These are phyloP conservation scores for Albophoma yamanashiensis DNA, from an alignment of 2,329 filamentous ascomycete species.

Conservation along the genomic window DNA sequence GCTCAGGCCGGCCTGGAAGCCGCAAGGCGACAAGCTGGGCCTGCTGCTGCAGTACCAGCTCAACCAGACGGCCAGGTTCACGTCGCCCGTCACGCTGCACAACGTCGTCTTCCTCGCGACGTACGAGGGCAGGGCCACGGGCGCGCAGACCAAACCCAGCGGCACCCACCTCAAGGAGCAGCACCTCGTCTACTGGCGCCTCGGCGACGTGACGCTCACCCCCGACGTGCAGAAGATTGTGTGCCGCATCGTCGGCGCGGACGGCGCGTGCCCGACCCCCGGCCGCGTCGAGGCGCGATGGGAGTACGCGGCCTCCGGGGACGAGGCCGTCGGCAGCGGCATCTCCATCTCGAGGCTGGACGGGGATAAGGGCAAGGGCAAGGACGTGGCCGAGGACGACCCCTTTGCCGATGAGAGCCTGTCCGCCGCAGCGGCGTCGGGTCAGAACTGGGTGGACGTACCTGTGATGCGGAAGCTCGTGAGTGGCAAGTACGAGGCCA, in stretches of 20 bases:
- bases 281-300: conserved; percentile 77
- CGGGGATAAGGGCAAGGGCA: conserved; percentile 34
- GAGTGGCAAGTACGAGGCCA: conserved; percentile 64
- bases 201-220: conserved; percentile 62
- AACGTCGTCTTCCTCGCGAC: conserved; percentile 67
- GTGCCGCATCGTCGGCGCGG: conserved; percentile 66
- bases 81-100: conserved; percentile 36
- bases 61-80: conserved; percentile 54
- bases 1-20: conserved; percentile 70
- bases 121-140: conserved; percentile 57
- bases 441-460: conserved; percentile 54
- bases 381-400: conserved; percentile 37
- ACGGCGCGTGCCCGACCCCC: conserved; percentile 57
- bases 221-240: conserved; percentile 65
- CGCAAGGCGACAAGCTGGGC: conserved; percentile 75
- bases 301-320: conserved; percentile 44
- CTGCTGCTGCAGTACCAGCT: conserved; percentile 76
- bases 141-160: conserved; percentile 66
- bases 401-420: conserved; percentile 53
- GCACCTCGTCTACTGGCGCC: conserved; percentile 68
- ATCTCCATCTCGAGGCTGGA: conserved; percentile 53
- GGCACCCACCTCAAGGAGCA: conserved; percentile 74
- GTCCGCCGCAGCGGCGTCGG: conserved; percentile 4
- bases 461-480: conserved; percentile 56
- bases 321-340: conserved; percentile 40